Percentiles rank a stretch among this genome's conserved stretches.
phyloP scores from a whole-genome alignment of 768 basidiomycete genomes.

The Boletellus ananas region DNA sequence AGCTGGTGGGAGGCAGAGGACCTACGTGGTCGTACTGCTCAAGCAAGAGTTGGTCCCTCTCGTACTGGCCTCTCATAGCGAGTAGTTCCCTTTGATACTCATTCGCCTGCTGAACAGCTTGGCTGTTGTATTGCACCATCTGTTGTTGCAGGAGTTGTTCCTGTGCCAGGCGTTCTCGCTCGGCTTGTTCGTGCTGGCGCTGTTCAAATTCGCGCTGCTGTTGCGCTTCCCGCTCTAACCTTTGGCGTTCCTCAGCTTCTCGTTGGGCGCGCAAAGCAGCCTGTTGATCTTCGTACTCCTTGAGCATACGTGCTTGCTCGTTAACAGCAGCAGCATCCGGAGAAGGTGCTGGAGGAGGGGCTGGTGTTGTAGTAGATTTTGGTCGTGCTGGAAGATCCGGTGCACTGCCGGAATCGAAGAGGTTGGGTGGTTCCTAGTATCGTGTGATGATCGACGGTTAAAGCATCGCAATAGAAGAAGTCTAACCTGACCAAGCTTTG shows the following conservation, averaged over 20 bases:
- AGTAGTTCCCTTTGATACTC: conserved; percentile 90
- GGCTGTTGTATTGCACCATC: conserved; percentile 75
- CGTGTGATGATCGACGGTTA: neutral
- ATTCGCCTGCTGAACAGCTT: conserved; percentile 67
- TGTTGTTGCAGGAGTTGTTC: conserved; percentile 84
- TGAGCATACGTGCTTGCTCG: conserved; percentile 92
- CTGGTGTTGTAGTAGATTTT: conserved; percentile 48
- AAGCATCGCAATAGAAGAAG: neutral
- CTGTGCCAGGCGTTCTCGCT: conserved; percentile 83
- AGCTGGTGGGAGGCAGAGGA: neutral
- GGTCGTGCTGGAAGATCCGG: conserved; percentile 87
- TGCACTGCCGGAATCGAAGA: conserved; percentile 74
- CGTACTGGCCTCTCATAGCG: conserved; percentile 94
- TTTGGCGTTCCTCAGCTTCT: conserved; percentile 78
- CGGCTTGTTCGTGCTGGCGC: conserved; percentile 81
- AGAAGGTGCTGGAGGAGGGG: conserved; percentile 71
- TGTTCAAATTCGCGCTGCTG: conserved; percentile 89
- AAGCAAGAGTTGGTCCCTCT: conserved; percentile 94
- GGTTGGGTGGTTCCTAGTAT: conserved; percentile 89
- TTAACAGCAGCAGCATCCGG: conserved; percentile 70
- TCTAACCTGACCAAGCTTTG: conserved; percentile 84
- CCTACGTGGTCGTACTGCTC: conserved; percentile 93
- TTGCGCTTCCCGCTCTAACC: conserved; percentile 70
- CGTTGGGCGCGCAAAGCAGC: conserved; percentile 76
- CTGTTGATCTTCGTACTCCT: conserved; percentile 96